Evolutionary conservation across 257 asterid species (phyloP).

Genomic region (Primulina eburnea): DNA sequence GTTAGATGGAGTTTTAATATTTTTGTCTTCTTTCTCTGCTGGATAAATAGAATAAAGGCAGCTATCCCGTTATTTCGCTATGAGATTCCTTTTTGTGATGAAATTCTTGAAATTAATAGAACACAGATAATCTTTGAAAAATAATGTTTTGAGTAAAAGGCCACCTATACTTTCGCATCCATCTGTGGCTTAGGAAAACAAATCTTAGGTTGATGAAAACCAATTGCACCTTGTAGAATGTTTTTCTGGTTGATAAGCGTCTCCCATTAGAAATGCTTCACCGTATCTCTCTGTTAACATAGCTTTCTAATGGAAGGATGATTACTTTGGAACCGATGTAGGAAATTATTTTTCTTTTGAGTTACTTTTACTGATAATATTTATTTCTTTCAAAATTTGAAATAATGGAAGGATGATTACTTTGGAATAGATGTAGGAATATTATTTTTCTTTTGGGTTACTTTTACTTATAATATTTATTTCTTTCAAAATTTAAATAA

Average conservation of each 20-base stretch:
- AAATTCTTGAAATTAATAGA: slow-evolving; percentile 7
- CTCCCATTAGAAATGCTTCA: slow-evolving; percentile 11
- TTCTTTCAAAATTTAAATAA: neutral
- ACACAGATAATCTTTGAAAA: neutral
- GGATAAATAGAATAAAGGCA: slow-evolving; percentile 18
- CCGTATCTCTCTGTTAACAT: slow-evolving; percentile 16
- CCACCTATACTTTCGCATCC: neutral
- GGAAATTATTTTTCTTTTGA: neutral
- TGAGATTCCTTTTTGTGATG: neutral
- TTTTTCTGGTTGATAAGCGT: slow-evolving; percentile 13
- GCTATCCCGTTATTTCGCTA: slow-evolving; percentile 1
- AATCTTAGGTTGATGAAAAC: slow-evolving; percentile 14
- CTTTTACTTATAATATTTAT: neutral
- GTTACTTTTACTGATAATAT: neutral
- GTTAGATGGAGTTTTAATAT: slow-evolving; percentile 16
- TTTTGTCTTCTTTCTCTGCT: slow-evolving; percentile 12
- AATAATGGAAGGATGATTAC: slow-evolving; percentile 8
- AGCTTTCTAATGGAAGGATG: slow-evolving; percentile 14
- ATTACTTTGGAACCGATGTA: neutral
- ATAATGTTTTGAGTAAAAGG: neutral
- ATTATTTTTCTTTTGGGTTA: neutral
- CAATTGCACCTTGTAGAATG: slow-evolving; percentile 16
- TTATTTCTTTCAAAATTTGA: neutral
- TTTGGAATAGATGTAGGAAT: neutral
- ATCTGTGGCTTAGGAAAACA: slow-evolving; percentile 18